Evolutionary conservation across 805 yeast species (phyloP).

Genomic region (Brettanomyces bruxellensis): DNA sequence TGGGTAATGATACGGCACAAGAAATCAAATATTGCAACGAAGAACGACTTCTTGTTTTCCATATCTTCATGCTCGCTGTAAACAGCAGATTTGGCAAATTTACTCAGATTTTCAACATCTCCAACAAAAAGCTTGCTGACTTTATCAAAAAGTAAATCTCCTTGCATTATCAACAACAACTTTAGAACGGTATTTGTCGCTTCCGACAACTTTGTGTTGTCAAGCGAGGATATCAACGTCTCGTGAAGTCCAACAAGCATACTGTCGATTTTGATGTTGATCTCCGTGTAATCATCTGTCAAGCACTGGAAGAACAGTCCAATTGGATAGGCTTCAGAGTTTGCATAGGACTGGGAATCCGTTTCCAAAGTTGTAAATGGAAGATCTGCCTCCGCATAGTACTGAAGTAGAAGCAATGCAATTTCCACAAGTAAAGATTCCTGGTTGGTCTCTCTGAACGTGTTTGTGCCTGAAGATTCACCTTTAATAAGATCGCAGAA

Average conservation of each 20-base stretch:
- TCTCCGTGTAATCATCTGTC: constrained; percentile 9
- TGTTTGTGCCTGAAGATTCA: background rate
- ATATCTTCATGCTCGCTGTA: too few species aligned
- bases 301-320: constrained; percentile 10
- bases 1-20: too few species aligned
- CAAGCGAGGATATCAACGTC: constrained; percentile 1
- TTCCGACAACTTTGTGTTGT: background rate
- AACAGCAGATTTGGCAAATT: too few species aligned
- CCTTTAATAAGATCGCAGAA: constrained; percentile 9
- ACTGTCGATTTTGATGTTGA: constrained; percentile 13
- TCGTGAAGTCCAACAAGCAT: constrained; percentile 8
- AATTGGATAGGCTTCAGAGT: constrained; percentile 15
- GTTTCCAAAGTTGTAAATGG: background rate
- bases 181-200: background rate
- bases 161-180: background rate
- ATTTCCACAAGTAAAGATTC: background rate
- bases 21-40: too few species aligned
- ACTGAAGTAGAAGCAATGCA: background rate
- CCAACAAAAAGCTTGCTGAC: background rate
- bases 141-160: background rate
- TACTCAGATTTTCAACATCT: too few species aligned
- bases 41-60: too few species aligned
- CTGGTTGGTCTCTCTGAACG: constrained; percentile 12
- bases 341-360: constrained; percentile 11
- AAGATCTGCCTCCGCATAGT: background rate